A percentile compares a stretch with the other conserved stretches of the same genome.
Evolutionary conservation across 805 yeast species (phyloP).

Genomic region (Tetrapisispora namnaoensis): DNA sequence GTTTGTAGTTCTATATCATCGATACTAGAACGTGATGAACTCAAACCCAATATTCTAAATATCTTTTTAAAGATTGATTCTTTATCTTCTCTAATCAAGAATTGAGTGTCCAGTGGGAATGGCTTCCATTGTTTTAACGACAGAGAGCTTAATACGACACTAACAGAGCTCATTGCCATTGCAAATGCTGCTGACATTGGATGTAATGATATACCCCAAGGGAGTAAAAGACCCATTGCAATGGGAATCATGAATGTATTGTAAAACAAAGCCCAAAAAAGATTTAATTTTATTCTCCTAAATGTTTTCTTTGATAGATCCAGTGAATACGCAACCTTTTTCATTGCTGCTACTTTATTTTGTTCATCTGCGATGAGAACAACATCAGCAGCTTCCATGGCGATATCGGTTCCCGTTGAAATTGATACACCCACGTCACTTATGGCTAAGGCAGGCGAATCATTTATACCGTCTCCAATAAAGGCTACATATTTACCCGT

Average conservation of each 20-base stretch:
- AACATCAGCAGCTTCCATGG: constrained; percentile 92
- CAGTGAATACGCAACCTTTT: constrained; percentile 49
- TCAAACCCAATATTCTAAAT: background rate
- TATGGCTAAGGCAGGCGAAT: constrained; percentile 88
- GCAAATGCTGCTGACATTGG: constrained; percentile 88
- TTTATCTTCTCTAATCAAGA: background rate
- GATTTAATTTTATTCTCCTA: constrained; percentile 65
- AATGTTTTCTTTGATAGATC: constrained; percentile 66
- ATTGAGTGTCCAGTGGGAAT: constrained; percentile 1
- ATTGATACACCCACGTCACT: constrained; percentile 88
- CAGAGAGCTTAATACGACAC: constrained; percentile 77
- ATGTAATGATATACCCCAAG: constrained; percentile 64
- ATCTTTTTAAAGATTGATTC: background rate
- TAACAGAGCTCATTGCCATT: constrained; percentile 87
- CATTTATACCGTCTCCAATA: constrained; percentile 97
- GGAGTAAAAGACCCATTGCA: constrained; percentile 86
- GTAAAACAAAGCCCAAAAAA: constrained; percentile 79
- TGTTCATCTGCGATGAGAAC: constrained; percentile 45
- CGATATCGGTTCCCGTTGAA: constrained; percentile 89
- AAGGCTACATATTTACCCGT: constrained; percentile 52
- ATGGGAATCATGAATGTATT: constrained; percentile 81
- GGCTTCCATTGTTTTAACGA: constrained; percentile 57
- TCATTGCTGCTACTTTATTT: constrained; percentile 23
- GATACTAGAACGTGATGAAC: background rate
- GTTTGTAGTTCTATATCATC: constrained; percentile 2